Evolutionary conservation across 1,284 basidiomycete genomes (phyloP).

Genomic region (Leccinum variabile): DNA sequence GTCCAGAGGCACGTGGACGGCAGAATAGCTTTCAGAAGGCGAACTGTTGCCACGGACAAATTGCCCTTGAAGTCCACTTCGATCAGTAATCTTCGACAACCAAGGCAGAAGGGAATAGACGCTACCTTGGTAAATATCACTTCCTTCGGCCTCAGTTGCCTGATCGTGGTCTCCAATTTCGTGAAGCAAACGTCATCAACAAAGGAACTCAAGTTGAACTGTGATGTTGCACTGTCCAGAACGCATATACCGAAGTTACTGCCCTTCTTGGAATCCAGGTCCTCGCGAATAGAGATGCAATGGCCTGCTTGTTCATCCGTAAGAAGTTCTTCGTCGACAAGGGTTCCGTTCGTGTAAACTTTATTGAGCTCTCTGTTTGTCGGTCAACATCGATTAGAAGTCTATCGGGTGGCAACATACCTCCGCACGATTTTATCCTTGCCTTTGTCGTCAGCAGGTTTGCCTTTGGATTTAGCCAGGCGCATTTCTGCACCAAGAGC

Average conservation of each 20-base stretch:
- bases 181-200: constrained; percentile 93
- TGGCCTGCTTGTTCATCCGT: constrained; percentile 95
- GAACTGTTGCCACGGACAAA: constrained; percentile 76
- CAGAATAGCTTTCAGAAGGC: constrained; percentile 78
- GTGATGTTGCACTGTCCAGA: constrained; percentile 94
- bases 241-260: constrained; percentile 88
- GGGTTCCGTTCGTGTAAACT: constrained; percentile 96
- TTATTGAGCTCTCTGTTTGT: constrained; percentile 81
- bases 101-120: constrained; percentile 39
- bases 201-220: constrained; percentile 91
- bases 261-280: constrained; percentile 43
- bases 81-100: constrained; percentile 4
- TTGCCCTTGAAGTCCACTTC: constrained; percentile 58
- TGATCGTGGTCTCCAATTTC: constrained; percentile 89
- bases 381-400: constrained; percentile 5
- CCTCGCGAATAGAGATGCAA: constrained; percentile 87
- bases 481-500: constrained; percentile 84
- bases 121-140: constrained; percentile 86
- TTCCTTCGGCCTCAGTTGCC: constrained; percentile 93
- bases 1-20: constrained; percentile 87
- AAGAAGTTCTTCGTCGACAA: constrained; percentile 88
- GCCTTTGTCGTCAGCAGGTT: constrained; percentile 45
- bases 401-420: constrained; percentile 34
- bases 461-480: constrained; percentile 69
- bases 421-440: constrained; percentile 83